These are phyloP conservation scores for Ensete glaucum DNA, from an alignment of 176 grass and related monocot species.

Conservation along the genomic window DNA sequence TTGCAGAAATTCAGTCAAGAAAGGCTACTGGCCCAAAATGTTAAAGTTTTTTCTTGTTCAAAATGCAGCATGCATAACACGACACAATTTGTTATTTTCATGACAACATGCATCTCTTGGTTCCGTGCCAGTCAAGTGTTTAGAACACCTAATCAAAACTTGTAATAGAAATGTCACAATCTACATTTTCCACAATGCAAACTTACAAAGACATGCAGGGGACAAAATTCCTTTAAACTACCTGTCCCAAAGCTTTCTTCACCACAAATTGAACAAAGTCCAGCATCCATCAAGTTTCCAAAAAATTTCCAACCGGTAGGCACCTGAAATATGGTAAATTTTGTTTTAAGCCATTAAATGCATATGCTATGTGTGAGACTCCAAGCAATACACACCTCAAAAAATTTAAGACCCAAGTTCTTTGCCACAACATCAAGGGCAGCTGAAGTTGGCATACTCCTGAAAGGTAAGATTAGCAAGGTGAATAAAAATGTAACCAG, in stretches of 20 bases:
- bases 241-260: constrained; percentile 99
- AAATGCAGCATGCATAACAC: neutral
- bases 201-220: neutral
- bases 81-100: neutral
- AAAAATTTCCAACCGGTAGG: constrained; percentile 98
- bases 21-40: neutral
- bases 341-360: neutral
- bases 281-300: constrained; percentile 97
- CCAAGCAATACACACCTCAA: constrained; percentile 51
- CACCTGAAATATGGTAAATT: constrained; percentile 42
- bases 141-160: no score
- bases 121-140: neutral
- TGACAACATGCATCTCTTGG: neutral
- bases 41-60: neutral
- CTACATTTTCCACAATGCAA: neutral
- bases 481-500: neutral
- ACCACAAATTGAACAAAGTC: constrained; percentile 85
- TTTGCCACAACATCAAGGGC: constrained; percentile 96
- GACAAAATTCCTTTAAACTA: constrained; percentile 7
- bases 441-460: constrained; percentile 98
- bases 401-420: constrained; percentile 88
- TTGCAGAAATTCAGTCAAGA: neutral
- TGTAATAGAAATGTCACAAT: neutral
- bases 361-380: neutral
- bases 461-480: constrained; percentile 39